These are phyloP conservation scores for Cystofilobasidium macerans DNA, from an alignment of 768 basidiomycete genomes.

Conservation along the genomic window DNA sequence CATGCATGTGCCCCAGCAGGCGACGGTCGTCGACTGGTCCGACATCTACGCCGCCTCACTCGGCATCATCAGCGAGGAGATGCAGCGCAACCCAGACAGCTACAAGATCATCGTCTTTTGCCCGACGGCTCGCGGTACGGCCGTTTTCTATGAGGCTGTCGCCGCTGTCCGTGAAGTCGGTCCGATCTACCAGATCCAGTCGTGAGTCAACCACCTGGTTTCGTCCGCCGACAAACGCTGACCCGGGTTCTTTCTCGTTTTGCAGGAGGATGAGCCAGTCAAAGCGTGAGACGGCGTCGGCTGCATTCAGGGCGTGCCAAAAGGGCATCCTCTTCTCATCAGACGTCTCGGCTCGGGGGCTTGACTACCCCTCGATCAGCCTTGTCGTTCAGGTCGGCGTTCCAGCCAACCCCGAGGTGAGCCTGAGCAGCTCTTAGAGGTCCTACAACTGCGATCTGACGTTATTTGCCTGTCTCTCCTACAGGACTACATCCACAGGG, in stretches of 20 bases:
- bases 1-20: slow-evolving; percentile 5
- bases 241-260: slow-evolving; percentile 33
- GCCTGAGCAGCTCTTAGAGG: neutral
- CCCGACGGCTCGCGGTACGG: slow-evolving; percentile 53
- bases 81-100: neutral
- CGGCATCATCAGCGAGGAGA: neutral
- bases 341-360: slow-evolving; percentile 47
- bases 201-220: neutral
- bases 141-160: slow-evolving; percentile 39
- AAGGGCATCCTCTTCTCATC: slow-evolving; percentile 38
- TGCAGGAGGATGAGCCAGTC: slow-evolving; percentile 22
- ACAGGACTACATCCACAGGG: slow-evolving; percentile 37
- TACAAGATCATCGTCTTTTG: slow-evolving; percentile 48
- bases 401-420: slow-evolving; percentile 27
- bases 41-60: slow-evolving; percentile 1
- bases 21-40: neutral
- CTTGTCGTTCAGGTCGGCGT: slow-evolving; percentile 47
- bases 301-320: slow-evolving; percentile 48
- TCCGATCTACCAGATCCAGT: neutral
- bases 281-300: slow-evolving; percentile 31
- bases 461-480: no score
- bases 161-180: slow-evolving; percentile 26
- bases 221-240: slow-evolving; percentile 11
- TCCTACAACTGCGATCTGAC: no score
- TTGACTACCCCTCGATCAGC: slow-evolving; percentile 58